Base-by-base conservation (phyloP, 2,329 filamentous ascomycete genomes). In the Apiospora aurea region DNA sequence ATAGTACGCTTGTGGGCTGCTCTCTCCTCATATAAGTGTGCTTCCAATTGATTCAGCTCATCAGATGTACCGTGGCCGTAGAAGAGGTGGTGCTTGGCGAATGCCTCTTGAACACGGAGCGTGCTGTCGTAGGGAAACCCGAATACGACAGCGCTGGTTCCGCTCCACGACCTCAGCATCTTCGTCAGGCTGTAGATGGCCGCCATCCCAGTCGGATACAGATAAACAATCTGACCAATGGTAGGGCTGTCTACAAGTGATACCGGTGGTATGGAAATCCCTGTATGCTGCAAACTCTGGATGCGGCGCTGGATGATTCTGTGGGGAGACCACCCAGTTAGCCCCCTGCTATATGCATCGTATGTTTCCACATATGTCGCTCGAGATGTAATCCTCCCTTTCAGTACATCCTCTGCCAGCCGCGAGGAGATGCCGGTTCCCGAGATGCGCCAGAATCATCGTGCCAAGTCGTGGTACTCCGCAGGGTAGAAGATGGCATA, bases 21-120 rank as follows among this genome's bases (percentile, higher is more conserved):
- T 89, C 82, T 97, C 93, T 53, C 81, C 74, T 89, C 83, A 8
- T 29, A 29, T 29, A 98, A 85, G 2, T 92, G 89, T 66, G 79
- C 80, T 81, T 98, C 94, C 0, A 99, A 86, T 72, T 97, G 92
- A 79, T 98, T 93, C 0, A 98, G 84, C 72, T 98, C 96, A 67
- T 89, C 88, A 2, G 90, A 84, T 2, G 92, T 93, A 4, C 96
- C 96, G 81, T 97, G 98, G 7, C 44, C 67, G 14, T 69, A 51
- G 21, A 69, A 67, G 13, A 46, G 6, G 14, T 13, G 43, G 4
- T 18, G 41, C 6, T 46, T 34, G 16, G 41, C 66, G 41, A 67
- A 67, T 18, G 7, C 1, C 66, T 67, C 16, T 1, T 67, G 66
- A 0, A 46, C 44, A 0, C 29, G 26, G 11, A 67, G 66, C 3